A percentile compares a stretch with the other conserved stretches of the same genome.
Evolutionary conservation across 1,139 yeast genomes (phyloP).

Genomic region (Yamadazyma kanchanaburiensis): DNA sequence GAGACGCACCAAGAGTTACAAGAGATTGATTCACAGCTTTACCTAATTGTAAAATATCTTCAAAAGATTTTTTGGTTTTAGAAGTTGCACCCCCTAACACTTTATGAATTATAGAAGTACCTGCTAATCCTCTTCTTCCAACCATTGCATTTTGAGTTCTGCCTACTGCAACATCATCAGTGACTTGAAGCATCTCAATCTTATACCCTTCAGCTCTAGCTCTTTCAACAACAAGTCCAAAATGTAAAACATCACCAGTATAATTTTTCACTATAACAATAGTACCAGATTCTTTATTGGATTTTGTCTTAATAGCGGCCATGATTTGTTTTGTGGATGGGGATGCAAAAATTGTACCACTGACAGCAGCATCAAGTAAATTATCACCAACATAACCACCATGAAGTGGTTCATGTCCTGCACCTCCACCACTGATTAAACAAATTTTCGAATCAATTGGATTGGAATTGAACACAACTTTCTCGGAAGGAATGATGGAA

Average conservation of each 20-base stretch:
- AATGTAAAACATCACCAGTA: slow-evolving; percentile 91
- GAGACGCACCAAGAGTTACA: slow-evolving; percentile 86
- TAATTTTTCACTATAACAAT: slow-evolving; percentile 82
- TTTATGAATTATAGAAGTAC: slow-evolving; percentile 84
- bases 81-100: slow-evolving; percentile 75
- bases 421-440: slow-evolving; percentile 87
- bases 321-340: slow-evolving; percentile 90
- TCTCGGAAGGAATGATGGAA: slow-evolving; percentile 61
- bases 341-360: slow-evolving; percentile 87
- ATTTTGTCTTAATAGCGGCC: slow-evolving; percentile 64
- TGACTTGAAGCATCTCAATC: slow-evolving; percentile 69
- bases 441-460: slow-evolving; percentile 54
- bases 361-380: slow-evolving; percentile 79
- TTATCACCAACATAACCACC: slow-evolving; percentile 89
- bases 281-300: slow-evolving; percentile 55
- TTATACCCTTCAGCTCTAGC: slow-evolving; percentile 74
- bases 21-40: slow-evolving; percentile 56
- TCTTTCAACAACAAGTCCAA: slow-evolving; percentile 86
- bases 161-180: slow-evolving; percentile 94
- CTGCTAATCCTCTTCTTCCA: slow-evolving; percentile 92
- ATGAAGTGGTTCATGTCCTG: slow-evolving; percentile 94
- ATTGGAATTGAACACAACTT: slow-evolving; percentile 53
- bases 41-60: slow-evolving; percentile 51
- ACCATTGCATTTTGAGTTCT: slow-evolving; percentile 82
- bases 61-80: slow-evolving; percentile 16